These are phyloP conservation scores for Candida chauliodis DNA, from an alignment of 805 yeast species.

Conservation along the genomic window DNA sequence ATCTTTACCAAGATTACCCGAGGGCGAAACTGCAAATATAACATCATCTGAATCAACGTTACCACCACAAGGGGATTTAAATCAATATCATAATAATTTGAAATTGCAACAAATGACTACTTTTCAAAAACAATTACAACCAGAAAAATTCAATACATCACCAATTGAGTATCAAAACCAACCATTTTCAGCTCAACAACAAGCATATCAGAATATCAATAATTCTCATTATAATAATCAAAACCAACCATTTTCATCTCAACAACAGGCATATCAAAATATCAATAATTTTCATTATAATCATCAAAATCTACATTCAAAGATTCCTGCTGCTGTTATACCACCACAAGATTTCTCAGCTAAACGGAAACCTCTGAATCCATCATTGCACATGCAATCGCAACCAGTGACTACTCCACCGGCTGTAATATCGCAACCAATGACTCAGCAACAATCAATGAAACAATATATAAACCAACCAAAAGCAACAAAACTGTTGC, in stretches of 20 bases:
- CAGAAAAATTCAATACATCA: constrained; percentile 6
- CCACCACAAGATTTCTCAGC: constrained; percentile 16
- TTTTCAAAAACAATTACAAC: constrained; percentile 9
- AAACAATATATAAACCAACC: constrained; percentile 9
- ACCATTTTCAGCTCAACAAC: constrained; percentile 3
- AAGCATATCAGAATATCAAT: constrained; percentile 1
- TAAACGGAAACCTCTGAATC: constrained; percentile 11
- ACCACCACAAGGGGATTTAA: constrained; percentile 3
- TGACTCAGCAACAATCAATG: constrained; percentile 2
- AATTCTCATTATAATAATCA: constrained; percentile 5
- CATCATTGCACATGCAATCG: constrained; percentile 1
- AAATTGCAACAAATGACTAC: constrained; percentile 12
- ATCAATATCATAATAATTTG: constrained; percentile 16
- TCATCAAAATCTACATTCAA: constrained; percentile 5
- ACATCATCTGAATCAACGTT: not conserved
- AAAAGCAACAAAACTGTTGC: constrained; percentile 36
- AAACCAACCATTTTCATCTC: constrained; percentile 1
- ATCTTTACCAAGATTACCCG: constrained; percentile 12
- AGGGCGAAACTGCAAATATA: constrained; percentile 4
- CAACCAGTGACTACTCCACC: constrained; percentile 3
- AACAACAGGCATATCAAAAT: constrained; percentile 1
- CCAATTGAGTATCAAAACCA: constrained; percentile 1
- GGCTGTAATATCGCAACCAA: constrained; percentile 1
- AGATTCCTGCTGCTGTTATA: constrained; percentile 21
- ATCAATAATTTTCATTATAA: too few species aligned